Percentiles rank a stretch among this genome's conserved stretches.
Evolutionary conservation across 495 filamentous ascomycete genomes (phyloP).

Genomic region (Haplographium delicatum): DNA sequence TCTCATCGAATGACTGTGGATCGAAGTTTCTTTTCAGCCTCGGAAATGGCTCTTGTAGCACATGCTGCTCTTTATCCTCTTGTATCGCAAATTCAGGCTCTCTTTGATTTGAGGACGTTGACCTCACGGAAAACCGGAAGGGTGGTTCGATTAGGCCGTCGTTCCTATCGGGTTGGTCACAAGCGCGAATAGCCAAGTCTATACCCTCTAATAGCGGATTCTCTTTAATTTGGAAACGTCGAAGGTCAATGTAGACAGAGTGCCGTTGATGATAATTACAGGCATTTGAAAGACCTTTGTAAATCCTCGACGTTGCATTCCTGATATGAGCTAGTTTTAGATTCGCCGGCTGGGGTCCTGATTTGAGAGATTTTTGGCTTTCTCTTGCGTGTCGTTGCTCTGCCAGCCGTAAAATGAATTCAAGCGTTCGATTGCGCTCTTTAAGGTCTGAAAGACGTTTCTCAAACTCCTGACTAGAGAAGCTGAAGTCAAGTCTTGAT

Average conservation of each 20-base stretch:
- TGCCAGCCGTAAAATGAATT: not conserved
- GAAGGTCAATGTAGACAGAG: not conserved
- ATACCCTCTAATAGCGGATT: not conserved
- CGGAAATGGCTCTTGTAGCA: not conserved
- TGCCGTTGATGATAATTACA: not conserved
- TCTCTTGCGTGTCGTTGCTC: not conserved
- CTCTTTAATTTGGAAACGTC: not conserved
- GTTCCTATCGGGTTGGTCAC: not conserved
- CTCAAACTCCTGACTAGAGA: not conserved
- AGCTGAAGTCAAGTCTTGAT: not conserved
- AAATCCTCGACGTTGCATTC: not conserved
- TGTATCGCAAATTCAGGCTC: not conserved
- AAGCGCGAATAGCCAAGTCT: not conserved
- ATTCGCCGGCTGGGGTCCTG: not conserved
- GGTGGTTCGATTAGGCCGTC: not conserved
- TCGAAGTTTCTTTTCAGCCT: not conserved
- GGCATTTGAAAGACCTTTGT: not conserved
- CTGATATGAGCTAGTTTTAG: not conserved
- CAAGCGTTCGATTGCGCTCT: not conserved
- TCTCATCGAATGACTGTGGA: not conserved
- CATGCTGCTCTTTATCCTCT: not conserved
- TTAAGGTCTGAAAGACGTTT: not conserved
- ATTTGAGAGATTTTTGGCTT: not conserved
- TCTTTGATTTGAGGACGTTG: not conserved
- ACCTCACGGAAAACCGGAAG: not conserved